phyloP scores from a whole-genome alignment of 2,329 filamentous ascomycete genomes.

The Cladophialophora bantiana region DNA sequence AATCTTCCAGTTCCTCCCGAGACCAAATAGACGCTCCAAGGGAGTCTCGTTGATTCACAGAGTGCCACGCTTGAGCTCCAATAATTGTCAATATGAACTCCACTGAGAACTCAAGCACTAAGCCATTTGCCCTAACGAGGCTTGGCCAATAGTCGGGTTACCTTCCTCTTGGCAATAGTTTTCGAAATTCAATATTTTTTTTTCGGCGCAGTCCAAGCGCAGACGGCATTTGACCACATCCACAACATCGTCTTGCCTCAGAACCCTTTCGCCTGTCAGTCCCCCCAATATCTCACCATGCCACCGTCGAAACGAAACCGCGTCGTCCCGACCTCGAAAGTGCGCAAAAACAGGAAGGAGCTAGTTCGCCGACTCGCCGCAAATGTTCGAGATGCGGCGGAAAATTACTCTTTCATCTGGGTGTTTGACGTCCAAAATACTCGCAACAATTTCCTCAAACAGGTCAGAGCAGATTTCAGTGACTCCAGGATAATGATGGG shows the following conservation, averaged over 20 bases:
- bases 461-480: constrained; percentile 47
- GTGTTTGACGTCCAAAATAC: constrained; percentile 96
- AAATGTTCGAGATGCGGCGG: constrained; percentile 83
- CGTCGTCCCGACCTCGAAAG: constrained; percentile 88
- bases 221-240: not conserved
- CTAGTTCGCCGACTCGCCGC: constrained; percentile 84
- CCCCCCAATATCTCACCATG: constrained; percentile 61
- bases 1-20: too few species aligned
- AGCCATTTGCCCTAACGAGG: too few species aligned
- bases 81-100: too few species aligned
- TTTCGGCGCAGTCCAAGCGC: not conserved
- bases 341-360: constrained; percentile 88
- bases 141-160: too few species aligned
- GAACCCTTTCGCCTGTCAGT: not conserved
- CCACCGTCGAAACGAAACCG: constrained; percentile 94
- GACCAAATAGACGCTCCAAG: too few species aligned
- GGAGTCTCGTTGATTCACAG: too few species aligned
- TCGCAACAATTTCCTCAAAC: constrained; percentile 78
- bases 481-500: constrained; percentile 82
- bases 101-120: too few species aligned
- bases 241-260: not conserved
- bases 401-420: constrained; percentile 88
- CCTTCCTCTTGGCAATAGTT: not conserved
- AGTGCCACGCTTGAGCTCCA: too few species aligned
- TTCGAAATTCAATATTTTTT: not conserved